Evolutionary conservation across 257 asterid genomes (phyloP), one percentile per base, ranked within the genome.

Genomic region (Penstemon eatonii): DNA sequence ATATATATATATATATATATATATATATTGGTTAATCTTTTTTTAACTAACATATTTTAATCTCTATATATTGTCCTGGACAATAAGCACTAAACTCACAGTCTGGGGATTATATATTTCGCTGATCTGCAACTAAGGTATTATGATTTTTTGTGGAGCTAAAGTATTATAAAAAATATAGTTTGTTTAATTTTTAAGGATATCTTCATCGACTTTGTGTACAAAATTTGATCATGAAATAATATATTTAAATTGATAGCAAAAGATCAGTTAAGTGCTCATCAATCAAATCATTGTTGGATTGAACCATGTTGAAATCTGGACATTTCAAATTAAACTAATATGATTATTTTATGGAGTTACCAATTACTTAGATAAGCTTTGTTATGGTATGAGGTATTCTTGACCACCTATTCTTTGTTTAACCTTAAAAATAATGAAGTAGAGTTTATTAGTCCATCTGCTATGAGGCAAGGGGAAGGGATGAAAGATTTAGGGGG

Each of bases 261-360:
- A 66, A 76, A 66, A 67, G 74, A 54, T 8, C 59, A 51, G 63
- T 63, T 25, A 72, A 73, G 60, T 45, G 12, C 36, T 62, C 54
- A 62, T 68, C 75, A 55, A 75, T 66, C 79, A 65, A 73, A 78
- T 78, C 74, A 78, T 78, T 78, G 78, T 68, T 63, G 63, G 75
- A 68, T 68, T 25, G 69, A 72, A 68, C 68, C 67, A 73, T 73
- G 76, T 69, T 57, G 74, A 73, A 77, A 77, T 40, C 82, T 64
- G 63, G 82, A 76, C 66, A 25, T 60, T 73, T 62, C 59, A 44
- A 49, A 56, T 63, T 58, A 65, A 63, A 56, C 66, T 49, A 41
- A 61, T 72, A 55, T 42, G 49, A 62, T 46, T 56, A 66, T 46
- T n/a, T 60, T 60, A 0, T 46, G 19, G 5, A 11, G 5, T 5